Conservation (phyloP, 1,139 yeast genomes). For the Hansenula lynferdii region DNA sequence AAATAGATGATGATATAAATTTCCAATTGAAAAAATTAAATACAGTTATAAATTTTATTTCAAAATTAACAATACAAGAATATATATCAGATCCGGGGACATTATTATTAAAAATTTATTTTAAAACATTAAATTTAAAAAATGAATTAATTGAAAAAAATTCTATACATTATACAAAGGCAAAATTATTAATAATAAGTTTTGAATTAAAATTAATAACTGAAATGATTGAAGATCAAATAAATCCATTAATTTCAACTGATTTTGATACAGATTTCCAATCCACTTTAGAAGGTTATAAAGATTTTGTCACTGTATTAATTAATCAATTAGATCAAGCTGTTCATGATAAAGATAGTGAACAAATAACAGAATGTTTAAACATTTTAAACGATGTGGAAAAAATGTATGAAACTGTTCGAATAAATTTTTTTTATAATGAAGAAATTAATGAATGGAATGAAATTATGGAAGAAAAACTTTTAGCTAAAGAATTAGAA, state of each 20-base stretch:
- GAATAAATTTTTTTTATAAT: conserved; percentile 26
- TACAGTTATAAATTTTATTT: conserved; percentile 3
- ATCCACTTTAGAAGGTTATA: conserved; percentile 20
- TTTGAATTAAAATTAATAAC: conserved; percentile 17
- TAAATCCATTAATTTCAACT: conserved; percentile 16
- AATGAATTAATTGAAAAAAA: conserved; percentile 16
- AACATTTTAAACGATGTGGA: conserved; percentile 30
- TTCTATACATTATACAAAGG: conserved; percentile 20
- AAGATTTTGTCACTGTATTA: conserved; percentile 27
- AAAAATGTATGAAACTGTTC: conserved; percentile 30
- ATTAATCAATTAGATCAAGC: conserved; percentile 28
- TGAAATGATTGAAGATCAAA: conserved; percentile 15
- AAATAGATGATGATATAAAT: conserved; percentile 16
- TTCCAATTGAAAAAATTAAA: not conserved
- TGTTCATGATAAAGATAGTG: conserved; percentile 23
- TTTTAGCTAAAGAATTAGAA: too few relatives aligned
- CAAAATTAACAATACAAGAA: conserved; percentile 13
- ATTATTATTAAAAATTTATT: conserved; percentile 20
- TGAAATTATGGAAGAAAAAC: too few relatives aligned
- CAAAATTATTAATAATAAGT: conserved; percentile 20
- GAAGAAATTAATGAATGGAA: conserved; percentile 22
- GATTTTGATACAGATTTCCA: conserved; percentile 21
- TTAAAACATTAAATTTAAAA: conserved; percentile 19
- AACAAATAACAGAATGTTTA: conserved; percentile 29
- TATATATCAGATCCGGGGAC: conserved; percentile 22